A percentile compares a stretch with the other conserved stretches of the same genome.
Evolutionary conservation across 805 yeast genomes (phyloP).

Genomic region (Zygosaccharomyces lentus): DNA sequence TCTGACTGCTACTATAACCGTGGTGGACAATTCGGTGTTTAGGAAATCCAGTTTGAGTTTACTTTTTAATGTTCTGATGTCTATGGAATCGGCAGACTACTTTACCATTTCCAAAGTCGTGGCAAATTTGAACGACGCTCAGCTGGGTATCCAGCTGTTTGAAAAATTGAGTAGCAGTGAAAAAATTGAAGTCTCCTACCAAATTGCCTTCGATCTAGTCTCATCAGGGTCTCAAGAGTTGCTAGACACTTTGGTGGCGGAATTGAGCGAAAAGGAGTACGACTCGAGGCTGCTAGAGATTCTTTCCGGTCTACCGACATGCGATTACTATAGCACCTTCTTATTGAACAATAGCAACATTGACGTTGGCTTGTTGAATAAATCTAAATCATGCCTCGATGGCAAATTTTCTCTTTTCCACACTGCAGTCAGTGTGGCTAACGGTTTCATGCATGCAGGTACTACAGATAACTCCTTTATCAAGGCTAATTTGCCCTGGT

Average conservation of each 20-base stretch:
- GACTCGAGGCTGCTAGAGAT: constrained; percentile 56
- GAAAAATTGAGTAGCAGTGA: constrained; percentile 43
- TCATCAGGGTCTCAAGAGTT: constrained; percentile 88
- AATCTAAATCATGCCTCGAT: constrained; percentile 75
- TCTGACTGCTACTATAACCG: constrained; percentile 64
- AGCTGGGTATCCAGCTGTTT: constrained; percentile 66
- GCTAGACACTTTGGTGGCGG: constrained; percentile 51
- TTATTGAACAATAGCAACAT: constrained; percentile 82
- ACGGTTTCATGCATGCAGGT: constrained; percentile 93
- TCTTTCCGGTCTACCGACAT: constrained; percentile 87
- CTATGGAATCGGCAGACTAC: constrained; percentile 67
- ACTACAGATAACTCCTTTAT: constrained; percentile 93
- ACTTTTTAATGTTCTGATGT: constrained; percentile 56
- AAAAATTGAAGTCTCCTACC: constrained; percentile 68
- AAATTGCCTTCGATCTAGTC: constrained; percentile 92
- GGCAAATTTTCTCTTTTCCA: constrained; percentile 93
- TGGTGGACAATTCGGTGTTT: constrained; percentile 60
- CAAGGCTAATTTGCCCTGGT: constrained; percentile 88
- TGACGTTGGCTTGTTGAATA: constrained; percentile 74
- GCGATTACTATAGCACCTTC: constrained; percentile 88
- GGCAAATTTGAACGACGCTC: constrained; percentile 77
- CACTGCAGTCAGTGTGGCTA: constrained; percentile 90
- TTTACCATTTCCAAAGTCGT: constrained; percentile 80
- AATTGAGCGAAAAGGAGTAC: constrained; percentile 33
- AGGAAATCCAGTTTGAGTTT: constrained; percentile 59